phyloP scores from a whole-genome alignment of 2,329 filamentous ascomycete species.

The Fusarium virguliforme region DNA sequence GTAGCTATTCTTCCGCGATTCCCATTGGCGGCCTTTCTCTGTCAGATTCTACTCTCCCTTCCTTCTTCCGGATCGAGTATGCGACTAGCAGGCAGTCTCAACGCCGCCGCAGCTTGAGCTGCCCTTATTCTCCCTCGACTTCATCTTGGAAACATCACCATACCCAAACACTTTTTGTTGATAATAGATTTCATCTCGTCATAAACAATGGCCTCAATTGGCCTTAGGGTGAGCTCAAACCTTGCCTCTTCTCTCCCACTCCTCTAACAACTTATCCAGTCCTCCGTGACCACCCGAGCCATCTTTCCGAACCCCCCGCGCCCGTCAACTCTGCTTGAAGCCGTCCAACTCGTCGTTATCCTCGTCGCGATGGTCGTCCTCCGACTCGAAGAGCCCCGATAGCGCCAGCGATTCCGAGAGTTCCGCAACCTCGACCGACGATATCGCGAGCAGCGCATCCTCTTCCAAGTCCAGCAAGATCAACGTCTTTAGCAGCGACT shows the following conservation, averaged over 20 bases:
- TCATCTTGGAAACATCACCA: conserved; percentile 9
- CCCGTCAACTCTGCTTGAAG: conserved; percentile 24
- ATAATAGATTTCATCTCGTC: background rate
- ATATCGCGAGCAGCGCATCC: conserved; percentile 38
- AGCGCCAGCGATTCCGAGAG: conserved; percentile 25
- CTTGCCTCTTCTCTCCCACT: background rate
- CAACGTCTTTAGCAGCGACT: conserved; percentile 60
- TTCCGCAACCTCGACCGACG: conserved; percentile 25
- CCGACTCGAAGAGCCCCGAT: conserved; percentile 25
- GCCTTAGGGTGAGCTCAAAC: conserved; percentile 44
- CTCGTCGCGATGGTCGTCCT: conserved; percentile 45
- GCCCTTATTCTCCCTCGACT: conserved; percentile 14
- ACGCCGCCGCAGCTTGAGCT: conserved; percentile 40
- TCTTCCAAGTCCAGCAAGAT: conserved; percentile 52
- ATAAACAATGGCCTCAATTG: conserved; percentile 44
- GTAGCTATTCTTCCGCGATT: conserved; percentile 17
- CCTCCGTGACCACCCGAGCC: conserved; percentile 43
- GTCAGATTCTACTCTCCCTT: conserved; percentile 1
- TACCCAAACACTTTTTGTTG: conserved; percentile 3
- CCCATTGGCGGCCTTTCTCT: conserved; percentile 15
- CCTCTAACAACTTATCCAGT: conserved; percentile 41
- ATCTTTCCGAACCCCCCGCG: conserved; percentile 42
- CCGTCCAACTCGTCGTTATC: conserved; percentile 15
- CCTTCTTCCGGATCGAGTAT: conserved; percentile 31
- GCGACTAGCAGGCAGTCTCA: conserved; percentile 36